Conservation (phyloP, 768 basidiomycete species). For the Leccinum truebloodii region DNA sequence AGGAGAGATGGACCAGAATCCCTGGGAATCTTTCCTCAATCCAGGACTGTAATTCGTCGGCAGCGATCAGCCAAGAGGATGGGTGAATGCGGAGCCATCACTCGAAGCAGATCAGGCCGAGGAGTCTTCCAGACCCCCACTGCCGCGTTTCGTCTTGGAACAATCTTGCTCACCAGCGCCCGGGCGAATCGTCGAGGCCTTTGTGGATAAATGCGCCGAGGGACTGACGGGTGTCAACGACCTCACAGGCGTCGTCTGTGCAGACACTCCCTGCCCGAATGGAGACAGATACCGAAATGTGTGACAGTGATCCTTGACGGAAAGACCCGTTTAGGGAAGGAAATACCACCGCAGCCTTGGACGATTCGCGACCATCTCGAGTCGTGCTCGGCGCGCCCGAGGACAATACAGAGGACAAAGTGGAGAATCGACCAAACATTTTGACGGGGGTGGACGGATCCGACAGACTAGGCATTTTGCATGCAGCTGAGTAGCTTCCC, state of each 20-base stretch:
- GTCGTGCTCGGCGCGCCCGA: neutral
- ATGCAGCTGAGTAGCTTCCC: slow-evolving; percentile 1
- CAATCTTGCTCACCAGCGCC: no score
- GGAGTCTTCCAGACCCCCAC: neutral
- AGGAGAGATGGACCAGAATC: slow-evolving; percentile 29
- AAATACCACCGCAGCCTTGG: slow-evolving; percentile 20
- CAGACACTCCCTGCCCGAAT: slow-evolving; percentile 5
- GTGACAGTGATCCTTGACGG: slow-evolving; percentile 13
- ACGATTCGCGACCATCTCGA: slow-evolving; percentile 10
- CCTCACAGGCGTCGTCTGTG: slow-evolving; percentile 16
- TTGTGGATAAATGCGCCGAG: neutral
- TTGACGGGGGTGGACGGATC: slow-evolving; percentile 22
- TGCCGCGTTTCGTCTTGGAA: neutral
- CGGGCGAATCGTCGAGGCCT: neutral
- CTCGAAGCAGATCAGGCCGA: neutral
- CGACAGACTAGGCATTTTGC: slow-evolving; percentile 9
- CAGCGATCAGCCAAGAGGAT: slow-evolving; percentile 7
- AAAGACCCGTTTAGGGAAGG: slow-evolving; percentile 30
- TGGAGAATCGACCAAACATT: slow-evolving; percentile 11
- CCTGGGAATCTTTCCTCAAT: slow-evolving; percentile 26
- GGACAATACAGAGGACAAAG: neutral
- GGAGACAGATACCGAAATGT: neutral
- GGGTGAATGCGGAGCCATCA: slow-evolving; percentile 4
- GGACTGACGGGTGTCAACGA: slow-evolving; percentile 7
- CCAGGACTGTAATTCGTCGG: slow-evolving; percentile 10